Conservation (phyloP, 2,329 filamentous ascomycete genomes). For the Neopestalotiopsis sp. region DNA sequence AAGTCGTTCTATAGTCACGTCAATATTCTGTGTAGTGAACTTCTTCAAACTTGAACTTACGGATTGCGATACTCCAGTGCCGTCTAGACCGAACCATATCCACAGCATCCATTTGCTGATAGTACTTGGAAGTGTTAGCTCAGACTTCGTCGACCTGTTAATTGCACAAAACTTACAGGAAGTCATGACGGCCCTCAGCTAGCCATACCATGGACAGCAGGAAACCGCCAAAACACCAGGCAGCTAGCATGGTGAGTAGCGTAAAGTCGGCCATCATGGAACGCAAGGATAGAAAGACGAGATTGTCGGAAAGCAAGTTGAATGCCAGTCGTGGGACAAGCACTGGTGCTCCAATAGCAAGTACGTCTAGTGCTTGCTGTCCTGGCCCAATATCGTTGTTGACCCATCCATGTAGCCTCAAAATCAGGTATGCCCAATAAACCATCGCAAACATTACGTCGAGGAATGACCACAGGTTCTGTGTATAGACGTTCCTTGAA, state of each 20-base stretch:
- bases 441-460: conserved; percentile 80
- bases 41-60: conserved; percentile 38
- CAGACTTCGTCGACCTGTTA: too few relatives aligned
- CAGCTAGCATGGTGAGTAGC: conserved; percentile 75
- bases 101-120: conserved; percentile 92
- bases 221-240: conserved; percentile 86
- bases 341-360: conserved; percentile 80
- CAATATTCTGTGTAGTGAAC: conserved; percentile 16
- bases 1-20: conserved; percentile 59
- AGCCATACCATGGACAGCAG: conserved; percentile 82
- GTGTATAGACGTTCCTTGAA: conserved; percentile 77
- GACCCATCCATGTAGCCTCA: conserved; percentile 70
- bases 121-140: conserved; percentile 49
- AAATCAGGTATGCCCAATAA: conserved; percentile 70
- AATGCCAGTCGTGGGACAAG: conserved; percentile 82
- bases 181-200: conserved; percentile 64
- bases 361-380: conserved; percentile 76
- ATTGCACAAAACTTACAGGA: conserved; percentile 50
- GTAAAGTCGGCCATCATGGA: conserved; percentile 89
- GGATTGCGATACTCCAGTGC: conserved; percentile 65
- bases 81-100: conserved; percentile 91
- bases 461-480: conserved; percentile 88
- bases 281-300: conserved; percentile 80
- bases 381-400: conserved; percentile 52
- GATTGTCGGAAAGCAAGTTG: conserved; percentile 81